Evolutionary conservation across 129 eudicot genomes (phyloP).

Genomic region (Ambrosia trifida): DNA sequence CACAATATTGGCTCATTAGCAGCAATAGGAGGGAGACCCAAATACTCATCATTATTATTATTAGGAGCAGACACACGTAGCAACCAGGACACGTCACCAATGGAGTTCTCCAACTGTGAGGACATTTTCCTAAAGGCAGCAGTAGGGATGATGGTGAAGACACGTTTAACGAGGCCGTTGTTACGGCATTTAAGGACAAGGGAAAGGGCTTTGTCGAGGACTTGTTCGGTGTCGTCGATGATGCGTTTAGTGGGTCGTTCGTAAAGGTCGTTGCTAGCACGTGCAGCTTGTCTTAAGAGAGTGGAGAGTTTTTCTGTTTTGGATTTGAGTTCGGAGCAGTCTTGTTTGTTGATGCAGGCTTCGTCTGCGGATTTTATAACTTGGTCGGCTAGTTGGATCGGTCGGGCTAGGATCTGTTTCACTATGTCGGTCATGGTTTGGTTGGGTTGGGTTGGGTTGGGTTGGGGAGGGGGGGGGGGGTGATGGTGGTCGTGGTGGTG

Average conservation of each 20-base stretch:
- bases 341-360: conserved; percentile 37
- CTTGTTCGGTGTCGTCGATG: conserved; percentile 47
- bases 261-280: conserved; percentile 44
- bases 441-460: too few relatives aligned
- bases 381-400: conserved; percentile 47
- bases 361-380: conserved; percentile 38
- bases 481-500: too few relatives aligned
- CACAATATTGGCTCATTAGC: conserved; percentile 51
- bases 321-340: conserved; percentile 43
- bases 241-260: conserved; percentile 48
- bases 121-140: conserved; percentile 49
- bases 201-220: conserved; percentile 35
- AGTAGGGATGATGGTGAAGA: conserved; percentile 43
- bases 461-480: too few relatives aligned
- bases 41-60: conserved; percentile 37
- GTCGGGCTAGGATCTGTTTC: conserved; percentile 40
- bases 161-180: conserved; percentile 38
- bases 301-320: conserved; percentile 40
- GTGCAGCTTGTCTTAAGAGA: conserved; percentile 47
- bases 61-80: conserved; percentile 45
- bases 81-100: conserved; percentile 45
- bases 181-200: conserved; percentile 43
- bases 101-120: conserved; percentile 43
- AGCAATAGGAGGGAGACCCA: conserved; percentile 45
- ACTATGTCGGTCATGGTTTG: conserved; percentile 42